Conservation (phyloP, 2,329 filamentous ascomycete genomes). For the Xylariaceae sp. region DNA sequence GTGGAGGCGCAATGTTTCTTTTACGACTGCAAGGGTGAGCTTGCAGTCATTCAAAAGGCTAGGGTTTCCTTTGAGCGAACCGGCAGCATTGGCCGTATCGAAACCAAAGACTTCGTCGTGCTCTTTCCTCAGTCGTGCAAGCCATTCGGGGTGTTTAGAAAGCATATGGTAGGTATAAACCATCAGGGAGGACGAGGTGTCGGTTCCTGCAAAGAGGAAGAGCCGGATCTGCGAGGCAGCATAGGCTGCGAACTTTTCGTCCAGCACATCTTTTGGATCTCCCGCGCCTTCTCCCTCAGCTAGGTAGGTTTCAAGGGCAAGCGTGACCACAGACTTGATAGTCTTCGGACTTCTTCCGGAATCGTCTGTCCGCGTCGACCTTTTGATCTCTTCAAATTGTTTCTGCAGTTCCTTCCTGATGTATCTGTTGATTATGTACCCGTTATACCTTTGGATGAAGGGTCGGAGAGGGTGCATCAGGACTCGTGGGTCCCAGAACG, state of each 20-base stretch:
- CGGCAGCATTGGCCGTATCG: conserved; percentile 29
- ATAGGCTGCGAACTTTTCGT: conserved; percentile 21
- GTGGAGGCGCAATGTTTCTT: conserved; percentile 47
- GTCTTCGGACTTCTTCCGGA: background rate
- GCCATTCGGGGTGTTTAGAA: conserved; percentile 21
- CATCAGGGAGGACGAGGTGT: conserved; percentile 29
- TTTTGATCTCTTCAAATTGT: conserved; percentile 6
- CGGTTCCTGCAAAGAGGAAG: conserved; percentile 33
- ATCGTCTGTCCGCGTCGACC: background rate
- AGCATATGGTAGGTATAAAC: conserved; percentile 23
- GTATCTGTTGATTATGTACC: conserved; percentile 3
- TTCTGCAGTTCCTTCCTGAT: conserved; percentile 8
- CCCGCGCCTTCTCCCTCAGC: too few relatives aligned
- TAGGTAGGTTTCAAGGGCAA: conserved; percentile 8
- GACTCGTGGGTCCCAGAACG: conserved; percentile 8
- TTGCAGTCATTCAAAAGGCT: too few relatives aligned
- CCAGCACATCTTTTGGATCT: too few relatives aligned
- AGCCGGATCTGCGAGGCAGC: conserved; percentile 26
- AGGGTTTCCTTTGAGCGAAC: too few relatives aligned
- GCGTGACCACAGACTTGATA: conserved; percentile 7
- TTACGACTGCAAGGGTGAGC: too few relatives aligned
- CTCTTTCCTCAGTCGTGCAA: conserved; percentile 31
- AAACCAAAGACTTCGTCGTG: conserved; percentile 43
- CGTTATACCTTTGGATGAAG: conserved; percentile 6
- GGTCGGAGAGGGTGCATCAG: conserved; percentile 7